Evolutionary conservation across 345 rosid genomes (phyloP), one percentile per base, ranked within the genome.

Genomic region (Sonneratia alba): DNA sequence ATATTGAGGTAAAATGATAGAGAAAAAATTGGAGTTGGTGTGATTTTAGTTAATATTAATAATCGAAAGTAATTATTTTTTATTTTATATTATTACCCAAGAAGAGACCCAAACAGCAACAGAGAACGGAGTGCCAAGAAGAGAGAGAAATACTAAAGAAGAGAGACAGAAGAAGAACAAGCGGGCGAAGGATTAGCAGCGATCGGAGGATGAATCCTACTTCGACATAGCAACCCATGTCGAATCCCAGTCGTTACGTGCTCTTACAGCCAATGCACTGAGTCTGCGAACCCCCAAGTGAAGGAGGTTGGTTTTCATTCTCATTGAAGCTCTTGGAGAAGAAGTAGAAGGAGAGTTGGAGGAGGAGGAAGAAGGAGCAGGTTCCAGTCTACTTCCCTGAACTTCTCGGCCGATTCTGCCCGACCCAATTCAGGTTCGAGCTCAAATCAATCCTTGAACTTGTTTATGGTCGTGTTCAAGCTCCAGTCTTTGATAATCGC

Each of bases 191-290:
- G 83, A 82, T 42, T 42, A 42, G 6, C 45, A 42, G 45, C 10
- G 45, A 42, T 81, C 84, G 86, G 83, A 83, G 79, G 69, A 72
- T 73, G 56, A 19, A 43, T 42, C 21, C 34, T 24, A 47, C 72
- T 45, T 18, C 2, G 4, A 16, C 27, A 19, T 21, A 67, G 27
- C 22, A 13, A 36, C 69, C 69, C 27, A 57, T 57, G 59, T 69
- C 72, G 16, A 69, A 48, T 69, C 72, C 56, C 19, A 42, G 32
- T 12, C 2, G 36, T 18, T 22, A 36, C 22, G 18, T 48, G 36
- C 37, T 69, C 22, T 32, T 27, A 22, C 19, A 32, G 19, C 22
- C 16, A 70, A 47, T 47, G 43, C 72, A 49, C 57, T 32, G 42
- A 32, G 32, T 37, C 24, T 32, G 15, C 69, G 24, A 36, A 38